These are phyloP conservation scores for Hypoxylon sp. DNA, from an alignment of 2,329 filamentous ascomycete genomes.

Conservation along the genomic window DNA sequence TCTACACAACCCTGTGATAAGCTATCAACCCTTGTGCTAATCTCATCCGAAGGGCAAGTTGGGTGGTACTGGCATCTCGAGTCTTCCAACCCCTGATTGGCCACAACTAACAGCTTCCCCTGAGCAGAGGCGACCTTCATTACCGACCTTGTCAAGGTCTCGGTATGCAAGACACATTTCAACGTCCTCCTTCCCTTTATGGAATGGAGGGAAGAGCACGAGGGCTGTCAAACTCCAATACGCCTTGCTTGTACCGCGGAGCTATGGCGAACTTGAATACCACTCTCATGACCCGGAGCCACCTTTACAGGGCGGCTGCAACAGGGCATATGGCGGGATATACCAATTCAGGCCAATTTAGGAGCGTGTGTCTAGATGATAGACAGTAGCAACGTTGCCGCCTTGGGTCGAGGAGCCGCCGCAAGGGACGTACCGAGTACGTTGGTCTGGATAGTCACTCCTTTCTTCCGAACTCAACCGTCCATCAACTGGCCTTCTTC, in stretches of 20 bases:
- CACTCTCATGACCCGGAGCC: slow-evolving; percentile 29
- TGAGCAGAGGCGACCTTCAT: slow-evolving; percentile 42
- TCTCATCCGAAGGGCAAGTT: slow-evolving; percentile 33
- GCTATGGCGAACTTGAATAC: slow-evolving; percentile 39
- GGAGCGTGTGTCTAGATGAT: slow-evolving; percentile 24
- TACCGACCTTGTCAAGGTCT: slow-evolving; percentile 40
- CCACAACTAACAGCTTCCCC: slow-evolving; percentile 40
- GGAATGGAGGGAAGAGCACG: slow-evolving; percentile 45
- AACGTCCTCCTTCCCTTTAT: slow-evolving; percentile 46
- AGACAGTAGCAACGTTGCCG: slow-evolving; percentile 48
- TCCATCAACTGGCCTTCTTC: slow-evolving; percentile 21
- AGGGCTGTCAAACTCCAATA: slow-evolving; percentile 32
- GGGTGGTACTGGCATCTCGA: slow-evolving; percentile 32
- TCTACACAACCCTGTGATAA: slow-evolving; percentile 47
- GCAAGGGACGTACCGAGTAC: slow-evolving; percentile 26
- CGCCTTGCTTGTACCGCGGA: slow-evolving; percentile 26
- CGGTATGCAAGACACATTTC: slow-evolving; percentile 44
- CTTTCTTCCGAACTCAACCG: slow-evolving; percentile 31
- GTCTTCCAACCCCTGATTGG: slow-evolving; percentile 42
- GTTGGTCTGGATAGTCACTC: slow-evolving; percentile 15
- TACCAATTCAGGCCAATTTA: slow-evolving; percentile 21
- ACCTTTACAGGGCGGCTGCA: slow-evolving; percentile 30
- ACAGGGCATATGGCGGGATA: slow-evolving; percentile 27
- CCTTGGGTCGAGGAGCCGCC: slow-evolving; percentile 31
- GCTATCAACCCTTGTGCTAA: slow-evolving; percentile 33